Conservation (phyloP, 225 moss, liverwort and hornwort genomes). For the Ulota crispa region DNA sequence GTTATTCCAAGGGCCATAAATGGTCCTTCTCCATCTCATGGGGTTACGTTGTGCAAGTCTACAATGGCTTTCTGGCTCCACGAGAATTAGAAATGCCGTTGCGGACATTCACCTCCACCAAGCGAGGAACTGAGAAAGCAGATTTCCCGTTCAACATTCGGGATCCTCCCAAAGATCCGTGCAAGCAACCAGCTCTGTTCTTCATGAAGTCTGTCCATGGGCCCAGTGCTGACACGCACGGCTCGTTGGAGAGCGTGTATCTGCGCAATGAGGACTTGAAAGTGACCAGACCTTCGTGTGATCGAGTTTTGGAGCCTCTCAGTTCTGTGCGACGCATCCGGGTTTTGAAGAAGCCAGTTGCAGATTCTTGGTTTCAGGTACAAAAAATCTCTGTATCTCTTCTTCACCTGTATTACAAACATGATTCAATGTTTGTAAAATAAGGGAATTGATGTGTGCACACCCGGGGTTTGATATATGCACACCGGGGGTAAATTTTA, state of each 20-base stretch:
- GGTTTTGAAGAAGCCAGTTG: conserved; percentile 27
- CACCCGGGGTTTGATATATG: no score
- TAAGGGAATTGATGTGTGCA: no score
- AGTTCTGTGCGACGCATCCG: neutral
- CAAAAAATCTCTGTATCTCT: accelerated
- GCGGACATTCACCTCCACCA: conserved; percentile 25
- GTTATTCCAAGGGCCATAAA: neutral
- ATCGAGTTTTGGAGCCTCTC: neutral
- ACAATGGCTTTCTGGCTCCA: conserved; percentile 23
- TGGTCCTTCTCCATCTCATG: conserved; percentile 57
- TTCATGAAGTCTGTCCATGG: conserved; percentile 23
- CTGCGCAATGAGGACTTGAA: conserved; percentile 11
- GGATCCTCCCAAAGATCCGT: conserved; percentile 4
- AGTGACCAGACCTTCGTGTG: neutral
- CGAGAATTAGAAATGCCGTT: conserved; percentile 38
- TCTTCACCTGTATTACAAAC: no score
- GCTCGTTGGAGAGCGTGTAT: conserved; percentile 34
- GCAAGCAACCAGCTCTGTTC: conserved; percentile 22
- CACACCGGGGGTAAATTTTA: no score
- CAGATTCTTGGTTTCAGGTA: conserved; percentile 46
- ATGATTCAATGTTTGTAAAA: no score
- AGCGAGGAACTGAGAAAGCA: accelerated
- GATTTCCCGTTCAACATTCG: conserved; percentile 53
- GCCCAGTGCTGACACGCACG: neutral
- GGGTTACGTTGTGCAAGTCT: conserved; percentile 45